Base-by-base conservation (phyloP, 371 early-diverging fungal genomes). In the Mortierella sp. region DNA sequence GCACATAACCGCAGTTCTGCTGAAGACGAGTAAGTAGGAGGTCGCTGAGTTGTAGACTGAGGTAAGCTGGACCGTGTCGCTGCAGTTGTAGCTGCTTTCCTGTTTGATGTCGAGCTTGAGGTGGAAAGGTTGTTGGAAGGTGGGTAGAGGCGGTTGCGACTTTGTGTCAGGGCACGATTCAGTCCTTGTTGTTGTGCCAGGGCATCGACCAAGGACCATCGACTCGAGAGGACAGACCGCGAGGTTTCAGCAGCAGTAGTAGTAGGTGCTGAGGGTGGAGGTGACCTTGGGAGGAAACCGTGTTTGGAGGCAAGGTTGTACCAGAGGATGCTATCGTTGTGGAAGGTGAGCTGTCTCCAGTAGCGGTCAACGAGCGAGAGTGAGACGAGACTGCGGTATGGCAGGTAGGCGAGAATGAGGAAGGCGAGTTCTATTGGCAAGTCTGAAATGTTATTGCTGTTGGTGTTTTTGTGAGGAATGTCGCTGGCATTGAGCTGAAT, bases 331-430 rank as follows among this genome's bases (percentile, higher is more conserved):
- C 75, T 19, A 57, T 81, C 86, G 34, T 82, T 80, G 71, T 82
- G 80, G 47, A 80, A 75, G n/a, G 80, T 77, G 55, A 82, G 78
- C 1, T 70, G 47, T 68, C 86, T 34, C 86, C 86, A 85, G 76
- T 85, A 80, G 24, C 50, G 86, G 55, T 81, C 73, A 7, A 82
- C 82, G 1, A 77, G 70, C 2, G 86, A 74, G 57, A 85, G 34
- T 38, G 82, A 72, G 5, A 58, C 75, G 28, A 85, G 80, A 50
- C 73, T 45, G 45, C 82, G 77, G 68, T 85, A 85, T 3, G 80
- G 77, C 2, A 85, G 54, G 26, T 76, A 45, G 47, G 52, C 52
- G 11, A 85, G 82, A 38, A 85, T 74, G 47, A 80, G 58, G 65
- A 81, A 78, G 26, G 77, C 73, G 58, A 85, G 74, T 63, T 85